Evolutionary conservation across 2,329 filamentous ascomycete species (phyloP).

Genomic region (Chrysosporium queenslandicum): DNA sequence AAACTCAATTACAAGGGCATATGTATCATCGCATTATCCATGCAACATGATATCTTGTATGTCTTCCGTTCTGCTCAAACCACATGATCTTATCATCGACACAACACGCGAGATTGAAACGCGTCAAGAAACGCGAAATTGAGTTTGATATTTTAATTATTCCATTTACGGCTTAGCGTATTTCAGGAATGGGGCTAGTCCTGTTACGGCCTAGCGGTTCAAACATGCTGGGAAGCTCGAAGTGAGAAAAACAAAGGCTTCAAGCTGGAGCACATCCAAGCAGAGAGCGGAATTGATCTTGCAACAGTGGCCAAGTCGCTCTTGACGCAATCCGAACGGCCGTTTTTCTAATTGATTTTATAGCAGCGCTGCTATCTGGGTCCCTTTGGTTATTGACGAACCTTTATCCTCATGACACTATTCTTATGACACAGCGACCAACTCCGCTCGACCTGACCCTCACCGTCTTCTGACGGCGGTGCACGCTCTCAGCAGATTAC

Average conservation of each 20-base stretch:
- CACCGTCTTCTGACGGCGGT: not conserved
- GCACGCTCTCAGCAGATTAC: not conserved
- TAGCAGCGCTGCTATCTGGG: not conserved
- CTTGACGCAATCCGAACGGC: too few relatives aligned
- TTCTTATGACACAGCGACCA: not conserved
- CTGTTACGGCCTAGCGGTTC: not conserved
- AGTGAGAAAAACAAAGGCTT: not conserved
- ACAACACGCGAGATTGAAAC: not conserved
- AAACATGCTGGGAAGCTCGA: not conserved
- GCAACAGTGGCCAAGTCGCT: not conserved
- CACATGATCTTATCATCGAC: not conserved
- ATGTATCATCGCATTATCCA: not conserved
- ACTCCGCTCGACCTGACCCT: not conserved
- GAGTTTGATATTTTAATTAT: conserved; percentile 3
- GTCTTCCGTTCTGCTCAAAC: not conserved
- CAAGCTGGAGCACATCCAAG: not conserved
- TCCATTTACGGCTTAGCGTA: not conserved
- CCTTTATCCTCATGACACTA: not conserved
- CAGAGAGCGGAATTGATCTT: not conserved
- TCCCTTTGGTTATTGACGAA: not conserved
- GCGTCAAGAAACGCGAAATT: conserved; percentile 1
- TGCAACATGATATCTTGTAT: too few relatives aligned
- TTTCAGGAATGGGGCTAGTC: not conserved
- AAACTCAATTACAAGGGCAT: not conserved
- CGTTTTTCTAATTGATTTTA: not conserved